These are phyloP conservation scores for Handroanthus guayacan DNA, from an alignment of 257 asterid genomes.

Conservation along the genomic window DNA sequence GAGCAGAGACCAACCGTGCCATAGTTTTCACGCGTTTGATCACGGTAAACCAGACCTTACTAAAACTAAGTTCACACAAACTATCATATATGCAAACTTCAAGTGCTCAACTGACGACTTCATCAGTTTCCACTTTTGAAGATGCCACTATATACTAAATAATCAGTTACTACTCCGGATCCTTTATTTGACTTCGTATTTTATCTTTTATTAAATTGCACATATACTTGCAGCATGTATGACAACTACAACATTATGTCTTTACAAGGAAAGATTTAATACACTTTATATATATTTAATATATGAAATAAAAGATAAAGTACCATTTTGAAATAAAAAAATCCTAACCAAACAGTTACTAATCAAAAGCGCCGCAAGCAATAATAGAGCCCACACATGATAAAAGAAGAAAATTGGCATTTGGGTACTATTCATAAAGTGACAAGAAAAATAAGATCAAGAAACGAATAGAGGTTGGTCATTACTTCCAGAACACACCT, in stretches of 20 bases:
- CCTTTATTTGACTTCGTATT: no score
- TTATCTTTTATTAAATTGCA: no score
- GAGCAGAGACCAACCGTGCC: no score
- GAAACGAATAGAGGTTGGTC: slow-evolving; percentile 19
- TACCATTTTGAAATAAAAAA: no score
- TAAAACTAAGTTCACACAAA: no score
- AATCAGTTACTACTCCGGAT: neutral
- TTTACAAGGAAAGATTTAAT: no score
- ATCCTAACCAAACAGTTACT: neutral
- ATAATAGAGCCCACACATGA: neutral
- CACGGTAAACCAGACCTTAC: no score
- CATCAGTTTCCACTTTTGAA: neutral
- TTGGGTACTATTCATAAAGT: neutral
- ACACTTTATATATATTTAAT: no score
- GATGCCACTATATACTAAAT: neutral
- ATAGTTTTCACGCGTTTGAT: no score
- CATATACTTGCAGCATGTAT: no score
- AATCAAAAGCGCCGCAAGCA: neutral
- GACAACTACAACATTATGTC: no score
- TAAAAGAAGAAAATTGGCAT: slow-evolving; percentile 1
- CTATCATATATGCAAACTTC: neutral
- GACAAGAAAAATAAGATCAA: neutral
- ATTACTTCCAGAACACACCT: slow-evolving; percentile 44
- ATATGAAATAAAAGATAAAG: no score
- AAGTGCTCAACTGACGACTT: neutral